Base-by-base conservation (phyloP, 768 basidiomycete genomes). In the Lentinula raphanica region DNA sequence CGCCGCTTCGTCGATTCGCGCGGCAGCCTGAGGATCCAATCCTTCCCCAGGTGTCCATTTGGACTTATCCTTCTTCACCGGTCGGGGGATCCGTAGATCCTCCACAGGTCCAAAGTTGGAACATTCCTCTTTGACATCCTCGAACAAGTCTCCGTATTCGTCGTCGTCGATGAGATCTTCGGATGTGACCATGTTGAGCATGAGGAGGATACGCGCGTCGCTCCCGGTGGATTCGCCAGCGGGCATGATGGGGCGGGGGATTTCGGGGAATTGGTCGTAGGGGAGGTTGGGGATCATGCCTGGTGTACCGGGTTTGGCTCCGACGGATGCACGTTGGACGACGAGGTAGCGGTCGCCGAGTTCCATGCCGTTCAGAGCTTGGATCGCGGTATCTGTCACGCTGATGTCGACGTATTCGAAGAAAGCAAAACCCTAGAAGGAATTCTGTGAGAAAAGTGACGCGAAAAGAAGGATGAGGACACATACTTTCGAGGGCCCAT, bases 181-280 rank as follows among this genome's bases (percentile, higher is more conserved):
- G 1, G 91, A 70, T 0, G 90, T 91, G 62, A 99, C 94, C 97
- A 99, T 99, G 81, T 98, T 99, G 66, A 99, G 76, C 88, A 99
- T 90, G 69, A 98, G 88, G 65, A 99, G 81, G 67, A 97, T 94
- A 36, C 92, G 86, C 27, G 92, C 82, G 55, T 88, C 83, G 11
- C 72, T 64, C 36, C 72, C 76, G 56, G 79, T 77, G 53, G 74
- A 75, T 66, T 90, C 89, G 55, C 87, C 87, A 7, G 90, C 90
- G 57, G 92, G 92, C 83, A 94, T 85, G 69, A 93, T 92, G 12
- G 92, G 92, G 40, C 88, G 82, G 46, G 92, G 92, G 42, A 93
- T 88, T 69, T 88, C 88, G 35, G 88, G 86, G 77, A 87, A 90
- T 63, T 84, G 83, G 54, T 91, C 90, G 64, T 88, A 88, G 0